phyloP scores from a whole-genome alignment of 371 early-diverging fungal species.

The Dentiscutata heterogama region DNA sequence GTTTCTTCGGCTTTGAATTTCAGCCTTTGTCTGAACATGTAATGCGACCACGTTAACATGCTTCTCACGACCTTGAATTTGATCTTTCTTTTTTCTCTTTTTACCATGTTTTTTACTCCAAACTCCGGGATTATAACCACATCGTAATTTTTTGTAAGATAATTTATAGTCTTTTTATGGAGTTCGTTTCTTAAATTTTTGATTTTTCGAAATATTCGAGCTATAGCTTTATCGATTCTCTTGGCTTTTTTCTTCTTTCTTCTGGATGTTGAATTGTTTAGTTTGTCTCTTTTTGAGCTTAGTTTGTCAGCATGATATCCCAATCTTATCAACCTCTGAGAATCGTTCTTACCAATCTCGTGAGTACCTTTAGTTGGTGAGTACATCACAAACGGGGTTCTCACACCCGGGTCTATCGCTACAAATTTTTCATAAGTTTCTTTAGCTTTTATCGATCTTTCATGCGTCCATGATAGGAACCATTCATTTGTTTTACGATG shows the following conservation, averaged over 20 bases:
- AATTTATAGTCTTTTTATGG: neutral
- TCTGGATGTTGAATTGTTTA: neutral
- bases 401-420: no score
- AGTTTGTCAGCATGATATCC: neutral
- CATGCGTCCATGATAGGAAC: no score
- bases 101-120: neutral
- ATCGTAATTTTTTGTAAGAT: slow-evolving; percentile 1
- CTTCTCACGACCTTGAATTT: neutral
- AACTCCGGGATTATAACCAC: neutral
- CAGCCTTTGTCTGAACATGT: neutral
- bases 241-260: neutral
- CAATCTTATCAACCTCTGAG: slow-evolving; percentile 23
- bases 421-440: no score
- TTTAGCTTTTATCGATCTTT: no score
- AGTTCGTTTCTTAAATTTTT: neutral
- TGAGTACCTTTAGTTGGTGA: slow-evolving; percentile 13
- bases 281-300: neutral
- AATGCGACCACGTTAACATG: no score
- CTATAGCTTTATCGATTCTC: neutral
- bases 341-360: slow-evolving; percentile 27
- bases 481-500: no score
- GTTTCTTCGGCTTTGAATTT: neutral
- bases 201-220: neutral
- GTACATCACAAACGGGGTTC: neutral
- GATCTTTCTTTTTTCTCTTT: slow-evolving; percentile 17